phyloP scores from a whole-genome alignment of 441 rosid species.

The Brassica balearica region DNA sequence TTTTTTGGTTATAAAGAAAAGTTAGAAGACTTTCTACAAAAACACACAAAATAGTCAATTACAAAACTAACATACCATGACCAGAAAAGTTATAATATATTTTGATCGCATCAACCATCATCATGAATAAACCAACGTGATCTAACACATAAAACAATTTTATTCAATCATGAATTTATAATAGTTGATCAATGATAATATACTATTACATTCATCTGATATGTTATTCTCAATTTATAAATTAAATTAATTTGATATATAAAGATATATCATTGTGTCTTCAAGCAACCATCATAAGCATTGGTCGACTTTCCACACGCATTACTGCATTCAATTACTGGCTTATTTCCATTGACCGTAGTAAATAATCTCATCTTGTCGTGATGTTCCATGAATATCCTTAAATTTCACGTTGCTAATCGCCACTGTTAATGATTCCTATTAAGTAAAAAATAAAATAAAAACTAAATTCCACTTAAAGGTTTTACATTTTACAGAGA shows the following conservation, averaged over 20 bases:
- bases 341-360: slow-evolving; percentile 31
- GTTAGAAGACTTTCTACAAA: no score
- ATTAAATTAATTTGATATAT: not conserved
- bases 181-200: not conserved
- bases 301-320: slow-evolving; percentile 18
- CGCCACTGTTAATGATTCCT: slow-evolving; percentile 36
- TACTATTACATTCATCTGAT: not conserved
- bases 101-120: not conserved
- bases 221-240: not conserved
- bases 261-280: not conserved
- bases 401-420: slow-evolving; percentile 45
- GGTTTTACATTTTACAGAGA: not conserved
- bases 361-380: slow-evolving; percentile 21
- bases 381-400: slow-evolving; percentile 43
- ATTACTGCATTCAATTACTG: slow-evolving; percentile 11
- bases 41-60: no score
- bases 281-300: not conserved
- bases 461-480: not conserved
- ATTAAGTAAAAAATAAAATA: not conserved
- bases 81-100: not conserved
- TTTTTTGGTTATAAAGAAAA: no score
- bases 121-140: not conserved
- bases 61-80: no score
- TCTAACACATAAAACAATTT: not conserved
- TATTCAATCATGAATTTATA: not conserved